Conservation (phyloP, 345 rosid species). For the Salix viminalis region DNA sequence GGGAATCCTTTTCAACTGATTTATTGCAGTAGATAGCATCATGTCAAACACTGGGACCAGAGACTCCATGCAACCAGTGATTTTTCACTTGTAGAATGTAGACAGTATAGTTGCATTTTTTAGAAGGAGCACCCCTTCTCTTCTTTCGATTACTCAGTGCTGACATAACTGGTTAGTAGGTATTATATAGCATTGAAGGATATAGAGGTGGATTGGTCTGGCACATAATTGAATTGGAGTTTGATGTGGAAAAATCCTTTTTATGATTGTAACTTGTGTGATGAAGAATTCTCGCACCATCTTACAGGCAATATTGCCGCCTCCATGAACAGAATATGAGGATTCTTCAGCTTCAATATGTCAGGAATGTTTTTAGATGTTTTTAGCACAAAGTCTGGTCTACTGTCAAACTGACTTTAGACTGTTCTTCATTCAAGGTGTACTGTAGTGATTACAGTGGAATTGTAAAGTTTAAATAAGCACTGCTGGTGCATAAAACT, state of each 20-base stretch:
- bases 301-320: not conserved
- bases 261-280: not conserved
- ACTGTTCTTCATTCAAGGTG: not conserved
- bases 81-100: not conserved
- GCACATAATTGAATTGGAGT: not conserved
- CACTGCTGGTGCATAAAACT: not conserved
- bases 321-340: not conserved
- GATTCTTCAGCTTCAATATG: not conserved
- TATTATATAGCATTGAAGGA: not conserved
- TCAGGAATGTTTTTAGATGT: not conserved
- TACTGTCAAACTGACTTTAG: not conserved
- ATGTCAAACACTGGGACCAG: not conserved
- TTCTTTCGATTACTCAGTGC: not conserved
- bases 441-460: not conserved
- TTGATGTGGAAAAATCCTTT: not conserved
- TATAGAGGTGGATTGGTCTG: not conserved
- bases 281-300: not conserved
- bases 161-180: not conserved
- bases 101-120: not conserved
- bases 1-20: not conserved
- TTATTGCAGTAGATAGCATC: not conserved
- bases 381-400: not conserved
- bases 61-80: not conserved
- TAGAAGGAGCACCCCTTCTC: not conserved
- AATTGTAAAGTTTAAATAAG: not conserved